Percentiles rank a stretch among this genome's conserved stretches.
phyloP scores from a whole-genome alignment of 2,329 filamentous ascomycete species.

The Colletotrichum liriopes region DNA sequence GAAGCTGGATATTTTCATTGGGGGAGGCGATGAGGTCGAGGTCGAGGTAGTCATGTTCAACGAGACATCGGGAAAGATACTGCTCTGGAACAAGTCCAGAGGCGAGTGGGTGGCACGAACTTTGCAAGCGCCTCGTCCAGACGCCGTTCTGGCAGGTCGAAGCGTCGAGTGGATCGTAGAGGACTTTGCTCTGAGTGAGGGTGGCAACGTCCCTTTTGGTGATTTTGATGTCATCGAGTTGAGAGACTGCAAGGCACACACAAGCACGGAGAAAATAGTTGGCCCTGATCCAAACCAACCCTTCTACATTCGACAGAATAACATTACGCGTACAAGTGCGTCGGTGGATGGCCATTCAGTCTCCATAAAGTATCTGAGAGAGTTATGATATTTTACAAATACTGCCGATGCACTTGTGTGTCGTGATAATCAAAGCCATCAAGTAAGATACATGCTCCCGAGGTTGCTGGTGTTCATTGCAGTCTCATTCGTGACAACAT shows the following conservation, averaged over 20 bases:
- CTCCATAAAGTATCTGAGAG: neutral
- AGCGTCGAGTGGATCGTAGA: neutral
- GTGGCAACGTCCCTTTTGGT: neutral
- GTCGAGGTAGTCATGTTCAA: slow-evolving; percentile 4
- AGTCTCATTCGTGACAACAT: no score
- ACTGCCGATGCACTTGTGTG: neutral
- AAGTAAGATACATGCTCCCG: no score
- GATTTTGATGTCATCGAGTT: neutral
- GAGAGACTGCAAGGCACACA: neutral
- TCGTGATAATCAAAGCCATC: neutral
- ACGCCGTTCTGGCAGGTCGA: neutral
- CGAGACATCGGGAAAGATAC: neutral
- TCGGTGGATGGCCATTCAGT: neutral
- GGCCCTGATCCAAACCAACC: neutral
- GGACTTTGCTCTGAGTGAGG: neutral
- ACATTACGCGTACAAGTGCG: neutral
- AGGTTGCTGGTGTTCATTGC: no score
- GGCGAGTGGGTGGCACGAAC: neutral
- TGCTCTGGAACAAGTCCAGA: neutral
- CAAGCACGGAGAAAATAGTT: neutral
- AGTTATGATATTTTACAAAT: neutral
- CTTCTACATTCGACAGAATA: neutral
- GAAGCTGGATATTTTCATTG: neutral
- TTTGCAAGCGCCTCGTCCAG: neutral
- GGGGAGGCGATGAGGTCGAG: neutral